Base-by-base conservation (phyloP, 2,329 filamentous ascomycete species). In the Aspergillus ochraceus region DNA sequence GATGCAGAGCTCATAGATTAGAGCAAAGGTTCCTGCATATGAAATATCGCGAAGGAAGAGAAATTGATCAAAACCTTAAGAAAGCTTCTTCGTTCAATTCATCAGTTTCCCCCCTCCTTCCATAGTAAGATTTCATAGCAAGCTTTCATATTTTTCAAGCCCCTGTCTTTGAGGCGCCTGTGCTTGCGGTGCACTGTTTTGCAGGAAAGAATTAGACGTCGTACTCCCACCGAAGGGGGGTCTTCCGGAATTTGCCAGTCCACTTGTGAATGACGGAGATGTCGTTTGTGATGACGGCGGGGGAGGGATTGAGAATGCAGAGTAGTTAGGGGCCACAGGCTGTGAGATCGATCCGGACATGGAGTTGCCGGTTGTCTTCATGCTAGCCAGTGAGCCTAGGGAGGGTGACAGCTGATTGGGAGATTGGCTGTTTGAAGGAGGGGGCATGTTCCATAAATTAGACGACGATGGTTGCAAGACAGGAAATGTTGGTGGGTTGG, bases 81-180 rank as follows among this genome's bases (percentile, higher is more conserved):
- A 42, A 42, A n/a, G 36, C 36, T n/a, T 42, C 36, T 42, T 42
- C 36, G 36, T 42, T 42, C 36, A 42, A 17, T 6, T 9, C 17
- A 5, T n/a, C 36, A n/a, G 17, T 8, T 42, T n/a, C 17, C 17
- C 8, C 36, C 17, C 36, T 2, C 11, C 4, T 12, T 36, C 26
- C 26, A 29, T 29, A 29, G 8, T 9, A 29, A 9, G 6, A 3
- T 29, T 29, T 42, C 17, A 42, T 60, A 86, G 68, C 62, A 86
- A 75, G 70, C 83, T 86, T 65, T 85, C 81, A 68, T 81, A 86
- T 61, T 82, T 83, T 70, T 85, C 83, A 59, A 86, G 68, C 1
- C 83, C 83, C 57, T 72, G 70, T 62, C 72, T 77, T 61, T 67
- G 74, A 55, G 70, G 64, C 30, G 60, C 59, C 47, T 65, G 61